Evolutionary conservation across 83 land plant genomes (phyloP).

Genomic region (Thuja plicata): DNA sequence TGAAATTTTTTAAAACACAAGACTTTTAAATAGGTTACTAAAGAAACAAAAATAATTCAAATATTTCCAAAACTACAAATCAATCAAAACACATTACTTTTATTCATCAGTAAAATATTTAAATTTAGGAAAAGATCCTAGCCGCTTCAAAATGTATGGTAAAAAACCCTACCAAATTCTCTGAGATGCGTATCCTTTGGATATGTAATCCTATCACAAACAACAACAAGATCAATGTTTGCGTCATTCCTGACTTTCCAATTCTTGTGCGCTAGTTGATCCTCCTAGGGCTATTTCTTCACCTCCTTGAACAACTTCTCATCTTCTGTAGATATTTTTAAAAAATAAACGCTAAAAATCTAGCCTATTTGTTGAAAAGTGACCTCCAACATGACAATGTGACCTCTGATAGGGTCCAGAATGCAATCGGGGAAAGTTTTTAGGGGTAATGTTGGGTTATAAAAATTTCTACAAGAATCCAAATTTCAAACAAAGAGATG

Average conservation of each 20-base stretch:
- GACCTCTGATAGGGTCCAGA: too few relatives aligned
- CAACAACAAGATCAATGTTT: conserved; percentile 84
- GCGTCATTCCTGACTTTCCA: conserved; percentile 99
- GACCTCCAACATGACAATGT: background rate
- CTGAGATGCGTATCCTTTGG: conserved; percentile 91
- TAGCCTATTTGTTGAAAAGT: background rate
- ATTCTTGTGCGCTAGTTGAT: conserved; percentile 91
- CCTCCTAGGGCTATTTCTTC: conserved; percentile 98
- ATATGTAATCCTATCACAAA: conserved; percentile 86
- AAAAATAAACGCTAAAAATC: background rate
- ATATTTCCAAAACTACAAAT: background rate
- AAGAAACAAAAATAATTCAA: background rate
- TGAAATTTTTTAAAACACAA: background rate
- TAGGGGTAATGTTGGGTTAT: background rate
- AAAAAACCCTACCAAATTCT: conserved; percentile 69
- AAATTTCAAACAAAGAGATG: too few relatives aligned
- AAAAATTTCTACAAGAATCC: too few relatives aligned
- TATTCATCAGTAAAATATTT: background rate
- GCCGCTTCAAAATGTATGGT: too few relatives aligned
- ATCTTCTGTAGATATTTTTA: conserved; percentile 70
- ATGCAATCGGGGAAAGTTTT: background rate
- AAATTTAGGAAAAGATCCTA: background rate
- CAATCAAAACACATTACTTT: background rate
- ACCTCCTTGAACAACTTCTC: conserved; percentile 99
- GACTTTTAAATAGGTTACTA: background rate